A percentile compares a stretch with the other conserved stretches of the same genome.
phyloP scores from a whole-genome alignment of 164 flowering plant genomes.

The Vitis cinerea region DNA sequence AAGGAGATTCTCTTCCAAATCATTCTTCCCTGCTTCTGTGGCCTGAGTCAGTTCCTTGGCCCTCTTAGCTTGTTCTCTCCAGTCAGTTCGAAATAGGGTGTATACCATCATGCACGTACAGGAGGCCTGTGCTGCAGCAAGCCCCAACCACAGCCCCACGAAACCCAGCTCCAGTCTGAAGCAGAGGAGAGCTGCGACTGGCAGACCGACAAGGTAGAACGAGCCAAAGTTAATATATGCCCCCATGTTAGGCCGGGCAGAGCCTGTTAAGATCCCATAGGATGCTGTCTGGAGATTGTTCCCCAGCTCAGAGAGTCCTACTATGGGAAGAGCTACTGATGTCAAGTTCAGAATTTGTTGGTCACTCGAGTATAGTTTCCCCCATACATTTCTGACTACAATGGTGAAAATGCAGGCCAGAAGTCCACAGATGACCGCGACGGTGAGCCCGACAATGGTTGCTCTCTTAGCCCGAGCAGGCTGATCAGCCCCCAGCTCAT shows the following conservation, averaged over 20 bases:
- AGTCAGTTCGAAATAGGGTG: conserved; percentile 34
- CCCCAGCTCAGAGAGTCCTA: conserved; percentile 50
- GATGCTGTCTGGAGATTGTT: conserved; percentile 50
- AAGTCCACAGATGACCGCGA: conserved; percentile 26
- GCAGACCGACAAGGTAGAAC: conserved; percentile 47
- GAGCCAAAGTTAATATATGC: conserved; percentile 34
- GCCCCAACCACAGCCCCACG: conserved; percentile 44
- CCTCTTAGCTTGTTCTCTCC: conserved; percentile 41
- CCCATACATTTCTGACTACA: conserved; percentile 38
- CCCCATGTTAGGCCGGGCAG: conserved; percentile 39
- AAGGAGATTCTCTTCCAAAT: conserved; percentile 21
- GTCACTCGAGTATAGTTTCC: conserved; percentile 36
- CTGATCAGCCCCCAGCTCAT: conserved; percentile 47
- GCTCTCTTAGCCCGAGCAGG: conserved; percentile 33
- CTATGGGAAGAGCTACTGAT: conserved; percentile 36
- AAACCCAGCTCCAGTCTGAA: conserved; percentile 30
- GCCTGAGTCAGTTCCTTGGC: conserved; percentile 37
- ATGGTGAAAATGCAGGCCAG: conserved; percentile 25
- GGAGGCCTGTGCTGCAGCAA: conserved; percentile 40
- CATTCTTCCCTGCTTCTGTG: conserved; percentile 8
- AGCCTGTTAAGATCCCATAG: conserved; percentile 40
- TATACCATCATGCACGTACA: conserved; percentile 39
- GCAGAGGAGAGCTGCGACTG: conserved; percentile 30
- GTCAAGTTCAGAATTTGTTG: conserved; percentile 29
- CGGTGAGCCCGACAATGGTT: conserved; percentile 27